phyloP scores from a whole-genome alignment of 371 early-diverging fungal genomes.

The Sporodiniella umbellata region DNA sequence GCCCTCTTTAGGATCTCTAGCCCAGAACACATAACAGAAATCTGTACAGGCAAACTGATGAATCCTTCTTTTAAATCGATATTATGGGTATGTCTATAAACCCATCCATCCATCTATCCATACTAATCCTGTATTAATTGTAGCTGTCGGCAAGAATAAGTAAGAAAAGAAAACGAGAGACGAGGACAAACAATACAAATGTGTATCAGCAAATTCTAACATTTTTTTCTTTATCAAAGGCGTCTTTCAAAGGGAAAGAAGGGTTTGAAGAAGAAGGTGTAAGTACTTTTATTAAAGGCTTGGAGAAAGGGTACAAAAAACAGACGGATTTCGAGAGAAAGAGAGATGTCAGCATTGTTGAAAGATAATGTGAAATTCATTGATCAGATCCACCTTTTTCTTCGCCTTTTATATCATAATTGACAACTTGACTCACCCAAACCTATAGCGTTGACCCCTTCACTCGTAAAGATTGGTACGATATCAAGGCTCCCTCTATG shows the following conservation, averaged over 20 bases:
- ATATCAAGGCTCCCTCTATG: slow-evolving; percentile 97
- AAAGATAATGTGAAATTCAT: too few species aligned
- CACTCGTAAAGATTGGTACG: slow-evolving; percentile 99
- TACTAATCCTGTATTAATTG: not conserved
- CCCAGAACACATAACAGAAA: slow-evolving; percentile 1
- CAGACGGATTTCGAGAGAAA: not conserved
- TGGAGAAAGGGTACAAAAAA: not conserved
- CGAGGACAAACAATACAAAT: not conserved
- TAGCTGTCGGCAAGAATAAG: slow-evolving; percentile 39
- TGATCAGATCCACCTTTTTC: not conserved
- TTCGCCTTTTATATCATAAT: not conserved
- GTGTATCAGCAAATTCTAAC: not conserved
- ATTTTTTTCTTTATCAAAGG: too few species aligned
- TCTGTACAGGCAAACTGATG: slow-evolving; percentile 5
- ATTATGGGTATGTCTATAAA: slow-evolving; percentile 28
- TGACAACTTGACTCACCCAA: slow-evolving; percentile 1
- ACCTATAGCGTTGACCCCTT: slow-evolving; percentile 87
- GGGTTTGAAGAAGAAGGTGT: slow-evolving; percentile 96
- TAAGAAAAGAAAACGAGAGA: too few species aligned
- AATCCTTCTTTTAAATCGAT: slow-evolving; percentile 35
- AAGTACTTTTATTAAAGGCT: too few species aligned
- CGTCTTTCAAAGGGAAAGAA: slow-evolving; percentile 93
- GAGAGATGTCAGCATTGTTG: too few species aligned
- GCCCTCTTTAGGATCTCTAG: not conserved
- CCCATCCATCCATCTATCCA: slow-evolving; percentile 25